Evolutionary conservation across 75 land plant genomes (phyloP).

Genomic region (Sequoia sempervirens): DNA sequence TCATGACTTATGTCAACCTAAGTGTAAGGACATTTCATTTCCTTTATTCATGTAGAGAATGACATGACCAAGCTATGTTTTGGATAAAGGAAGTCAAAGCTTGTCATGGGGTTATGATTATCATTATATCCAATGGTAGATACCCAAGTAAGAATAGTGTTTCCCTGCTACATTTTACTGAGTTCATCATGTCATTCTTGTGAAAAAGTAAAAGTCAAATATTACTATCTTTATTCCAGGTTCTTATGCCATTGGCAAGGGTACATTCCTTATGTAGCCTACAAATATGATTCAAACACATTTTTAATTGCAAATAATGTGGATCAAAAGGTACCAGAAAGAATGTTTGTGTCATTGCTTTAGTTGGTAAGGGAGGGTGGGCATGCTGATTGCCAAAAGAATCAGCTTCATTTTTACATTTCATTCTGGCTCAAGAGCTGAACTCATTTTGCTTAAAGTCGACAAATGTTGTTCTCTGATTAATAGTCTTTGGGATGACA

Average conservation of each 20-base stretch:
- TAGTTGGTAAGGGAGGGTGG: neutral
- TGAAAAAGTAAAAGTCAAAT: too few relatives aligned
- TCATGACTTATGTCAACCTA: neutral
- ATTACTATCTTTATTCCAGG: neutral
- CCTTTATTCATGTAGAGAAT: neutral
- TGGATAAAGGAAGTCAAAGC: neutral
- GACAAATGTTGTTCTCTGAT: too few relatives aligned
- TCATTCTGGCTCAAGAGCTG: neutral
- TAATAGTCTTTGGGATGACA: too few relatives aligned
- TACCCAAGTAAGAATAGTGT: too few relatives aligned
- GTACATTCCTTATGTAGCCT: neutral
- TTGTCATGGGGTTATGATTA: too few relatives aligned
- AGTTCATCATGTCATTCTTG: too few relatives aligned
- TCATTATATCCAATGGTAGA: neutral
- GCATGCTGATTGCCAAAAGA: neutral
- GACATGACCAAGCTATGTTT: neutral
- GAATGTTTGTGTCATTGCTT: too few relatives aligned
- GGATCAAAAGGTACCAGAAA: neutral
- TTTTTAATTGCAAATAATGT: neutral
- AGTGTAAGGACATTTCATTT: neutral
- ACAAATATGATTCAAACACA: neutral
- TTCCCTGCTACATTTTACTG: too few relatives aligned
- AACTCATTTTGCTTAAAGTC: neutral
- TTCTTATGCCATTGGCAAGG: neutral
- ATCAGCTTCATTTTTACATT: neutral